Conservation (phyloP, 176 grass and related monocot species). For the Dendrocalamus sinicus region DNA sequence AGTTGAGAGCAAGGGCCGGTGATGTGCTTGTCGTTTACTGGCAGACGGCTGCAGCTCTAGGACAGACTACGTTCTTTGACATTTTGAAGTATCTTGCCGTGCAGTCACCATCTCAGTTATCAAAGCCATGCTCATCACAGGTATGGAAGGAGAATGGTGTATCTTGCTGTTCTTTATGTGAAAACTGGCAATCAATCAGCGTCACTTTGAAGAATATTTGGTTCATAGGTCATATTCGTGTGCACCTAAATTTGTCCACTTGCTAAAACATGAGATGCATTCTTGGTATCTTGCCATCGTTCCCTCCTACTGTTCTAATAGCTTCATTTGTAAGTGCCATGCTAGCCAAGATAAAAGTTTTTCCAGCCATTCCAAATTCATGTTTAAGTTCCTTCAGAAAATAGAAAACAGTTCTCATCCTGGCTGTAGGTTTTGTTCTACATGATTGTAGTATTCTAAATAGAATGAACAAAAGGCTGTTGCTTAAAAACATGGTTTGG, state of each 20-base stretch:
- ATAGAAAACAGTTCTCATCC: neutral
- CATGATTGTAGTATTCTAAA: neutral
- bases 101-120: constrained; percentile 59
- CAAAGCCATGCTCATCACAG: constrained; percentile 53
- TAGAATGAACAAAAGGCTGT: neutral
- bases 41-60: constrained; percentile 59
- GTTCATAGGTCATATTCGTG: neutral
- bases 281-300: neutral
- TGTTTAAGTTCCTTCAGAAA: neutral
- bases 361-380: neutral
- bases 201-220: neutral
- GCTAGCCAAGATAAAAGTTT: neutral
- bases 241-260: neutral
- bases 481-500: neutral
- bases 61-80: constrained; percentile 70
- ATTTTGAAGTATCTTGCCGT: constrained; percentile 72
- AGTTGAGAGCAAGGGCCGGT: constrained; percentile 72
- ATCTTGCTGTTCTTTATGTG: neutral
- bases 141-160: constrained; percentile 18
- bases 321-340: neutral
- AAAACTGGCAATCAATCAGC: neutral
- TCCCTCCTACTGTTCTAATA: neutral
- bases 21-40: constrained; percentile 62
- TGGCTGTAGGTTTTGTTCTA: neutral
- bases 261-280: neutral